Base-by-base conservation (phyloP, 2,329 filamentous ascomycete species). In the Arthrobotrys sphaeroides region DNA sequence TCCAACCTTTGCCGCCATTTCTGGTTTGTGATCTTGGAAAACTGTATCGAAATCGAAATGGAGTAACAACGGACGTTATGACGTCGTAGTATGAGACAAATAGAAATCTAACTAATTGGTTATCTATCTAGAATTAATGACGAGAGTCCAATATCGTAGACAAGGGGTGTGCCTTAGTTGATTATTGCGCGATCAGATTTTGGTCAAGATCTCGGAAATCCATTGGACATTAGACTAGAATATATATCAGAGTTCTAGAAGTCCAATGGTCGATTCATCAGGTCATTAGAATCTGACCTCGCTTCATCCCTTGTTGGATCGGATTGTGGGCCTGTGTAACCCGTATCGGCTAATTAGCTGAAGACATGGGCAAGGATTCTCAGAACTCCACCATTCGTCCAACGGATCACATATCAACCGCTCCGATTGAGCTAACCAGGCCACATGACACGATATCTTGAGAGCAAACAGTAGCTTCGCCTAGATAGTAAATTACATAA, bases 251-350 rank as follows among this genome's bases (percentile, higher is more conserved):
- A 7, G 5, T n/a, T n/a, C n/a, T n/a, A n/a, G n/a, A n/a, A n/a
- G n/a, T 33, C 10, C 28, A 40, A 55, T 38, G 28, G 12, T 7
- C 16, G 7, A 38, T 16, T 20, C 31, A 55, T 55, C 18, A 55
- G 18, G n/a, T 3, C 1, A 38, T 43, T 33, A 33, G 28, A 33
- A 5, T 5, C 28, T 6, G 18, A n/a, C 2, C 12, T 55, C 51
- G 51, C 51, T 55, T 22, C 36, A 5, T 10, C 18, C 38, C 9
- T 28, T 12, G 16, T 38, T 38, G 10, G 12, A 55, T 38, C 51
- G 51, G 51, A 36, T 55, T 55, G 51, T 55, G 51, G 51, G 51
- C 51, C 51, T 55, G 51, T 55, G 51, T 55, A 55, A 55, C 51
- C 51, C 51, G 51, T 55, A 16, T 55, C 51, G 51, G 51, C 51